A percentile compares a stretch with the other conserved stretches of the same genome.
Conservation (phyloP, 805 yeast species). For the Saccharomyces eubayanus region DNA sequence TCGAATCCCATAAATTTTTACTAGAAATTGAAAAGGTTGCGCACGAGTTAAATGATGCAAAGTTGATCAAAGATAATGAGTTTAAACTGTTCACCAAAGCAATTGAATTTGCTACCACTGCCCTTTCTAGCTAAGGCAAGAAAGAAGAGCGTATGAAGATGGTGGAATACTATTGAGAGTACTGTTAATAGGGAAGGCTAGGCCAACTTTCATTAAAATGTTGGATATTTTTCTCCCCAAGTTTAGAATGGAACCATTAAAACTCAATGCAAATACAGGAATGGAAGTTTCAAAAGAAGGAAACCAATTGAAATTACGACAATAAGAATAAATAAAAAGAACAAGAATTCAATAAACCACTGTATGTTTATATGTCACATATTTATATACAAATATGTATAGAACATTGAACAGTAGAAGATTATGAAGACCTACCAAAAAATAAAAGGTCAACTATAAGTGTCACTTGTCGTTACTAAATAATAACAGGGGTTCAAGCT, state of each 20-base stretch:
- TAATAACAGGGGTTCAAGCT: neutral
- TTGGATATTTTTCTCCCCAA: neutral
- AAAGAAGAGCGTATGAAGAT: neutral
- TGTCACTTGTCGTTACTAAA: neutral
- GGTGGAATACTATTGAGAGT: neutral
- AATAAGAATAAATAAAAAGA: neutral
- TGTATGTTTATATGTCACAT: neutral
- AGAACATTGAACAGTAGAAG: neutral
- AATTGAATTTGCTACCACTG: conserved; percentile 15
- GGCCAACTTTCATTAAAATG: neutral
- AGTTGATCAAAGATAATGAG: conserved; percentile 19
- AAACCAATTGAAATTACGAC: neutral
- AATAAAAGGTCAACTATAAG: conserved; percentile 3
- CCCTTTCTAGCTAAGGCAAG: conserved; percentile 1
- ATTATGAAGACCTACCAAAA: neutral
- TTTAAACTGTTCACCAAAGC: conserved; percentile 17
- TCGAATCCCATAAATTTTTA: conserved; percentile 15
- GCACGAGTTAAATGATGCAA: conserved; percentile 11
- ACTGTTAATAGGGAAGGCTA: neutral
- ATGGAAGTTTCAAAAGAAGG: neutral
- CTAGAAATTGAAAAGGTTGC: conserved; percentile 15
- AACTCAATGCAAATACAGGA: neutral
- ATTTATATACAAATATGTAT: neutral
- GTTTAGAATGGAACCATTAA: neutral
- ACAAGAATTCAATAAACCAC: neutral